Evolutionary conservation across 2,329 filamentous ascomycete genomes (phyloP).

Genomic region (Dactylellina parvicollis): DNA sequence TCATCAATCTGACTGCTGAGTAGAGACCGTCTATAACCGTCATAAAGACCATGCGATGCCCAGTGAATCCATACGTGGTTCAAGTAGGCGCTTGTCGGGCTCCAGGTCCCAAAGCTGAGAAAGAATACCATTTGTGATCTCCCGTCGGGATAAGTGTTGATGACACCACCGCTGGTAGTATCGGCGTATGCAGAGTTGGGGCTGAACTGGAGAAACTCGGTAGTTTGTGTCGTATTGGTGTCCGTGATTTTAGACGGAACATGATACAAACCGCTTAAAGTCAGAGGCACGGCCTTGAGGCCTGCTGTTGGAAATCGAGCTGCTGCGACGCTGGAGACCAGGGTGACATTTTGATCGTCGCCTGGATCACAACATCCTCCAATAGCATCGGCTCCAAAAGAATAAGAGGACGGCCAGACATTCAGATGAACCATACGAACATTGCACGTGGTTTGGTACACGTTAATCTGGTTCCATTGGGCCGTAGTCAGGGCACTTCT

Average conservation of each 20-base stretch:
- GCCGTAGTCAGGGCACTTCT: constrained; percentile 67
- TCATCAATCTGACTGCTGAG: constrained; percentile 71
- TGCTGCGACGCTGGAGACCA: constrained; percentile 63
- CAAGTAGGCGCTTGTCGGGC: constrained; percentile 66
- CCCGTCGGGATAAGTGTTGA: constrained; percentile 42
- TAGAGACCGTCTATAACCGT: constrained; percentile 68
- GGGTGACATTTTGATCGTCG: constrained; percentile 66
- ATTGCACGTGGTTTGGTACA: constrained; percentile 69
- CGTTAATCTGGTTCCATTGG: constrained; percentile 69
- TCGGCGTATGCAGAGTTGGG: constrained; percentile 19
- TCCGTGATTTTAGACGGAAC: constrained; percentile 30
- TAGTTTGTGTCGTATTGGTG: constrained; percentile 41
- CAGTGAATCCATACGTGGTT: constrained; percentile 73
- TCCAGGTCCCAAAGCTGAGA: constrained; percentile 35
- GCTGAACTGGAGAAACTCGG: constrained; percentile 32
- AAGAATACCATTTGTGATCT: constrained; percentile 51
- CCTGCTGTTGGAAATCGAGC: constrained; percentile 68
- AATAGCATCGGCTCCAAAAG: constrained; percentile 64
- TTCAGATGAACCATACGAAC: constrained; percentile 72
- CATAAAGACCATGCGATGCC: constrained; percentile 69
- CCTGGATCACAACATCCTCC: constrained; percentile 66
- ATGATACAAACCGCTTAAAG: constrained; percentile 22
- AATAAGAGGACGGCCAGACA: constrained; percentile 66
- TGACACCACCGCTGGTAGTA: constrained; percentile 38
- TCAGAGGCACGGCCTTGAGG: constrained; percentile 61